Conservation (phyloP, 495 filamentous ascomycete genomes). For the Lasiosphaeris hirsuta region DNA sequence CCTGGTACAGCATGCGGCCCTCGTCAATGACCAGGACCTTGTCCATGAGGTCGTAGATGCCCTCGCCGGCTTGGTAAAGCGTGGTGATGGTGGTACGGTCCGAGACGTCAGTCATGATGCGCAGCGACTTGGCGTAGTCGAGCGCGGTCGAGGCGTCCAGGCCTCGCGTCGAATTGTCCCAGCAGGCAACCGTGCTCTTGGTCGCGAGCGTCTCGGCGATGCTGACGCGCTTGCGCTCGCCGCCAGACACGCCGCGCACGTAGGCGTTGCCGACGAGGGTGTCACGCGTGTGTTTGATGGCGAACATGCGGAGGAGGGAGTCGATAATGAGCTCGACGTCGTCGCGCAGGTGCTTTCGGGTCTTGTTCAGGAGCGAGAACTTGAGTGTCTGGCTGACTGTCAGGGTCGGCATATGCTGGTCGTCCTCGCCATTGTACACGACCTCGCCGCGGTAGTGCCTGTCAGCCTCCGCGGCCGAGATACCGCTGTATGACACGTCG, state of each 20-base stretch:
- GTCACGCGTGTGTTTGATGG: slow-evolving; percentile 71
- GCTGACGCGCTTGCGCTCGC: slow-evolving; percentile 55
- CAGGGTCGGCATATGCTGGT: slow-evolving; percentile 71
- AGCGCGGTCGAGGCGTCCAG: slow-evolving; percentile 76
- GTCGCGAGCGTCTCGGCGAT: slow-evolving; percentile 51
- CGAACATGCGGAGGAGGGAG: slow-evolving; percentile 72
- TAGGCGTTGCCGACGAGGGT: slow-evolving; percentile 84
- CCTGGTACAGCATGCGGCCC: slow-evolving; percentile 68
- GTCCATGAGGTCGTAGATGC: slow-evolving; percentile 78
- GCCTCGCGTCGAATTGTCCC: slow-evolving; percentile 76
- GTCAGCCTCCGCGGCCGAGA: slow-evolving; percentile 64
- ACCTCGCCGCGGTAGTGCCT: slow-evolving; percentile 75
- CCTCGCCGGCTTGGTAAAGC: slow-evolving; percentile 79
- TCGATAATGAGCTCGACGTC: slow-evolving; percentile 67
- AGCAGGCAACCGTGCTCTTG: slow-evolving; percentile 50
- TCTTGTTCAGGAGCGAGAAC: slow-evolving; percentile 83
- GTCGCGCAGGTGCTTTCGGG: slow-evolving; percentile 64
- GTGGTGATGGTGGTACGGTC: slow-evolving; percentile 80
- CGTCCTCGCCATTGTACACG: slow-evolving; percentile 80
- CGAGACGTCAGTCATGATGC: slow-evolving; percentile 80
- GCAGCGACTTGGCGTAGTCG: slow-evolving; percentile 72
- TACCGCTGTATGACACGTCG: slow-evolving; percentile 73
- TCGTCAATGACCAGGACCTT: slow-evolving; percentile 64
- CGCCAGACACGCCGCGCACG: slow-evolving; percentile 67
- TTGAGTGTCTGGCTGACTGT: slow-evolving; percentile 77